Conservation (phyloP, 129 eudicot genomes). For the Flaveria robusta region DNA sequence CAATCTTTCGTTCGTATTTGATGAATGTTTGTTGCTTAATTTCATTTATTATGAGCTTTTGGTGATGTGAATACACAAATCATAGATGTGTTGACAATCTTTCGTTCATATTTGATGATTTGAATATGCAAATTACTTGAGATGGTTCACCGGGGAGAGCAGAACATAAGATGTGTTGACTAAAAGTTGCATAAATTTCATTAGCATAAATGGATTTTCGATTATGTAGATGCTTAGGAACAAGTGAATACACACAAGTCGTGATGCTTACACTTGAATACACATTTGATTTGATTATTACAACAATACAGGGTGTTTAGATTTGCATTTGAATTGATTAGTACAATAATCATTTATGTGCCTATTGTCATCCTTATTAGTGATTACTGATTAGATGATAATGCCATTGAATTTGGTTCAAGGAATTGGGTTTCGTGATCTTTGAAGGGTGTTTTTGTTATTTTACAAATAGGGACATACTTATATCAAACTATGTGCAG, state of each 20-base stretch:
- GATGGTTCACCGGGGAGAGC: too few relatives aligned
- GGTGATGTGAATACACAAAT: too few relatives aligned
- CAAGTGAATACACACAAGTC: background rate
- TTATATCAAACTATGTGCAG: background rate
- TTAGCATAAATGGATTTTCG: background rate
- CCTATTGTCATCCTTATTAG: background rate
- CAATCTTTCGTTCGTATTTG: slow-evolving; percentile 9
- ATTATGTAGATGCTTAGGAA: background rate
- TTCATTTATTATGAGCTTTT: background rate
- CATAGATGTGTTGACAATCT: too few relatives aligned
- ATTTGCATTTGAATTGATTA: background rate
- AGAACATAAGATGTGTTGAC: background rate
- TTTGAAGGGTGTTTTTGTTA: background rate
- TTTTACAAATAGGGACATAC: background rate
- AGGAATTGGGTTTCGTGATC: background rate
- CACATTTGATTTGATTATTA: too few relatives aligned
- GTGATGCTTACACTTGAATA: background rate
- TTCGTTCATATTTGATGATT: too few relatives aligned
- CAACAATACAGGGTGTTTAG: background rate
- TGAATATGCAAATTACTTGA: background rate
- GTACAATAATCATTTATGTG: background rate
- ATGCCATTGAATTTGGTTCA: background rate
- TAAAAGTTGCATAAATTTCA: background rate
- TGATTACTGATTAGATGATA: background rate
- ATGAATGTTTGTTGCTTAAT: background rate